Conservation (phyloP, 805 yeast species). For the Cyberlindnera bimundalis region DNA sequence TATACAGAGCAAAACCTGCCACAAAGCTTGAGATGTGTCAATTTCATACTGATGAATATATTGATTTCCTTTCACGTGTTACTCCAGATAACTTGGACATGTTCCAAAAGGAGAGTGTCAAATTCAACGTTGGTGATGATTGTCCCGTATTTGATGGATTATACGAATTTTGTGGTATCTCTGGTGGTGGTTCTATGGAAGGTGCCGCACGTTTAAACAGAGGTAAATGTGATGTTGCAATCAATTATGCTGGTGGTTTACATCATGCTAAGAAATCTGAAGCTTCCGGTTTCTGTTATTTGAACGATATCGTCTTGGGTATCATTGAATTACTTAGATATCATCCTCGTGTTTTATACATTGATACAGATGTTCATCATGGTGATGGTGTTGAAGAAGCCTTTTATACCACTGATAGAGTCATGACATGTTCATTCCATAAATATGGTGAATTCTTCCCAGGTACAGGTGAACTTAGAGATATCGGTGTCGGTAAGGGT, state of each 20-base stretch:
- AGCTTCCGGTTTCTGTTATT: conserved; percentile 88
- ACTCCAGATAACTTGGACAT: conserved; percentile 88
- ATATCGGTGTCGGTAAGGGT: conserved; percentile 81
- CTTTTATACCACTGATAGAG: conserved; percentile 86
- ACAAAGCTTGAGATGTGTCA: conserved; percentile 98
- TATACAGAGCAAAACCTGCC: conserved; percentile 90
- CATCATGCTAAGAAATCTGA: conserved; percentile 91
- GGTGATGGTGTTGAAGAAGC: conserved; percentile 97
- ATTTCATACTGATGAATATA: conserved; percentile 96
- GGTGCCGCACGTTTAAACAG: conserved; percentile 81
- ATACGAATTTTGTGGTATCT: conserved; percentile 71
- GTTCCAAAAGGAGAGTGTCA: conserved; percentile 83
- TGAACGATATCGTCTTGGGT: conserved; percentile 86
- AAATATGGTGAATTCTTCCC: conserved; percentile 93
- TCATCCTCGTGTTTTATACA: conserved; percentile 82
- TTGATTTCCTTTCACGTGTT: conserved; percentile 85
- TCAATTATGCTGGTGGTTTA: conserved; percentile 90
- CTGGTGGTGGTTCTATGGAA: conserved; percentile 88
- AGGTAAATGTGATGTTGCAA: conserved; percentile 86
- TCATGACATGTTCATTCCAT: conserved; percentile 87
- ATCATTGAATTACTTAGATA: conserved; percentile 74
- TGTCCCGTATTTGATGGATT: conserved; percentile 82
- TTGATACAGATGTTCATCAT: conserved; percentile 89
- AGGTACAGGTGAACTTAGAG: conserved; percentile 85
- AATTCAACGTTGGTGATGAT: conserved; percentile 95